phyloP scores from a whole-genome alignment of 2,329 filamentous ascomycete genomes.

The Fusarium aywerte region DNA sequence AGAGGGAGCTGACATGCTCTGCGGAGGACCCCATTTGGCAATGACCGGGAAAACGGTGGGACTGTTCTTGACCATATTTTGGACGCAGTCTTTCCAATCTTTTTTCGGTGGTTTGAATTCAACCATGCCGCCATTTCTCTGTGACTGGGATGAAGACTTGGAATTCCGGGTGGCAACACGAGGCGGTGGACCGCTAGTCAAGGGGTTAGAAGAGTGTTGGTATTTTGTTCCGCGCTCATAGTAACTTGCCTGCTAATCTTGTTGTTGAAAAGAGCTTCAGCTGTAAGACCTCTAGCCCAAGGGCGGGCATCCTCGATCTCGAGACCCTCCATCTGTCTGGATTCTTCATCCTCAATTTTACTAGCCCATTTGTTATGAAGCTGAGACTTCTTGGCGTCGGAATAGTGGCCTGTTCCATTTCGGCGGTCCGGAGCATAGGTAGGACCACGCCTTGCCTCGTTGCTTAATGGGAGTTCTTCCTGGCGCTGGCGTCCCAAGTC shows the following conservation, averaged over 20 bases:
- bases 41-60: neutral
- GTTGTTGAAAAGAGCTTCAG: neutral
- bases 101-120: conserved; percentile 24
- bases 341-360: conserved; percentile 40
- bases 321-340: conserved; percentile 40
- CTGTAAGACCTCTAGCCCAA: conserved; percentile 30
- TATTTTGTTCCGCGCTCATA: neutral
- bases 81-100: conserved; percentile 28
- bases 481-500: conserved; percentile 41
- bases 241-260: conserved; percentile 1
- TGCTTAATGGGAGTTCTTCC: conserved; percentile 42
- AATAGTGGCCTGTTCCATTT: conserved; percentile 28
- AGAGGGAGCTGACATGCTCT: neutral
- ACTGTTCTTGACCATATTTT: neutral
- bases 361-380: conserved; percentile 29
- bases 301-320: conserved; percentile 32
- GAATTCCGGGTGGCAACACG: neutral
- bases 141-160: neutral
- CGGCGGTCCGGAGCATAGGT: conserved; percentile 15
- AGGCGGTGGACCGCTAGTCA: neutral
- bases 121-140: neutral
- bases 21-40: conserved; percentile 16
- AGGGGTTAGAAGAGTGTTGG: conserved; percentile 5
- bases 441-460: conserved; percentile 7
- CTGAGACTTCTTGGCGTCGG: neutral